A percentile compares a stretch with the other conserved stretches of the same genome.
These are phyloP conservation scores for Coelastrella sp. DNA, from an alignment of 139 green algal genomes.

Conservation along the genomic window DNA sequence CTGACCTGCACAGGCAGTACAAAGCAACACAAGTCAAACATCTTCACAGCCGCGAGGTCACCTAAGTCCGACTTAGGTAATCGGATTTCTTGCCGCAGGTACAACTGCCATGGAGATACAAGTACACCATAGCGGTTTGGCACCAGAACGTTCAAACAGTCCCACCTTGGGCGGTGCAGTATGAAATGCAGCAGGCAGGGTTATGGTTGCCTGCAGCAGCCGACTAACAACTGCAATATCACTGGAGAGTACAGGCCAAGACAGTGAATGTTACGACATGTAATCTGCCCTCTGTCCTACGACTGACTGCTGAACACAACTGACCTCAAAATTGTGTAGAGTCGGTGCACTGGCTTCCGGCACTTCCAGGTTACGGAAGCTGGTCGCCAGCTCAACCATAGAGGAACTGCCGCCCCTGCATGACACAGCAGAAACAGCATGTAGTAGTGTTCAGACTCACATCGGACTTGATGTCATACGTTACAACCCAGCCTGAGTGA, in stretches of 20 bases:
- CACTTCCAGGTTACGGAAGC: neutral
- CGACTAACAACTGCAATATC: too few species aligned
- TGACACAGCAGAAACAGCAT: neutral
- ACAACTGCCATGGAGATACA: too few species aligned
- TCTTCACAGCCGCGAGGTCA: too few species aligned
- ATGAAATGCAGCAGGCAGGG: too few species aligned
- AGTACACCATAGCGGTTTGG: neutral
- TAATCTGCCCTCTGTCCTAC: too few species aligned
- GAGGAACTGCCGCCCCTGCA: constrained; percentile 6
- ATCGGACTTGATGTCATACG: neutral
- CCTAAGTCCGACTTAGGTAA: too few species aligned
- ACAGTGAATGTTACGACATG: too few species aligned
- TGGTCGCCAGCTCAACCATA: neutral
- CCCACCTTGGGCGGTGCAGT: too few species aligned
- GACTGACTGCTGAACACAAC: neutral
- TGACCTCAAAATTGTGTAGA: constrained; percentile 38
- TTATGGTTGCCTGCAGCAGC: too few species aligned
- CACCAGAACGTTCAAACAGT: neutral
- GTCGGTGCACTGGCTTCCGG: constrained; percentile 1
- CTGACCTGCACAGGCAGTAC: neutral
- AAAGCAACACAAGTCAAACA: neutral
- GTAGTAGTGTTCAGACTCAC: neutral
- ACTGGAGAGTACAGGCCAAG: too few species aligned
- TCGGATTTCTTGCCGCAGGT: too few species aligned
- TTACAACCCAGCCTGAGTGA: too few species aligned